These are phyloP conservation scores for Clavariopsis aquatica DNA, from an alignment of 495 filamentous ascomycete genomes.

Conservation along the genomic window DNA sequence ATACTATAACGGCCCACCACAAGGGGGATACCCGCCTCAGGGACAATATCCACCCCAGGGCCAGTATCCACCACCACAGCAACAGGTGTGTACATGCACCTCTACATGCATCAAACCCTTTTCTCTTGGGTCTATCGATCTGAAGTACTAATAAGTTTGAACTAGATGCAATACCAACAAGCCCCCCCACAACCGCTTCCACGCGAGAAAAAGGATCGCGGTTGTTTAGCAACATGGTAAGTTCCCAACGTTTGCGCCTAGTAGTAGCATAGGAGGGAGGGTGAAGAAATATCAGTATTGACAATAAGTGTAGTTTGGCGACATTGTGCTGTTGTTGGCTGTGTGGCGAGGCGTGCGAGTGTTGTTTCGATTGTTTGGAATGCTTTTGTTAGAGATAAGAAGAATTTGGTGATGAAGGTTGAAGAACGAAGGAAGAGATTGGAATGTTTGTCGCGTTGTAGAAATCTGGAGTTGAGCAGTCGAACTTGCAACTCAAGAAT, in stretches of 20 bases:
- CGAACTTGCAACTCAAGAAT: too few species aligned
- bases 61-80: slow-evolving; percentile 23
- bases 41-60: slow-evolving; percentile 6
- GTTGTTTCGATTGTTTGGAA: slow-evolving; percentile 23
- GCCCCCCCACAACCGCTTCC: not conserved
- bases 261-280: too few species aligned
- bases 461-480: too few species aligned
- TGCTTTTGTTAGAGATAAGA: slow-evolving; percentile 15
- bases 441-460: too few species aligned
- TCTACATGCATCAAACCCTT: not conserved
- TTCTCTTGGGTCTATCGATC: not conserved
- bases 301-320: slow-evolving; percentile 16
- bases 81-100: slow-evolving; percentile 9
- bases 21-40: slow-evolving; percentile 11
- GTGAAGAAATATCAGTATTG: too few species aligned
- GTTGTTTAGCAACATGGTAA: slow-evolving; percentile 27
- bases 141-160: not conserved
- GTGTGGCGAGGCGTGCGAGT: slow-evolving; percentile 28
- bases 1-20: slow-evolving; percentile 10
- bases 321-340: slow-evolving; percentile 31
- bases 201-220: slow-evolving; percentile 15
- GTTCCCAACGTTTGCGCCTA: not conserved
- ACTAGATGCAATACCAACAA: slow-evolving; percentile 22
- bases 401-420: too few species aligned
- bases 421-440: too few species aligned